Evolutionary conservation across 1,139 yeast genomes (phyloP).

Genomic region (Saccharomycopsis hybrid): DNA sequence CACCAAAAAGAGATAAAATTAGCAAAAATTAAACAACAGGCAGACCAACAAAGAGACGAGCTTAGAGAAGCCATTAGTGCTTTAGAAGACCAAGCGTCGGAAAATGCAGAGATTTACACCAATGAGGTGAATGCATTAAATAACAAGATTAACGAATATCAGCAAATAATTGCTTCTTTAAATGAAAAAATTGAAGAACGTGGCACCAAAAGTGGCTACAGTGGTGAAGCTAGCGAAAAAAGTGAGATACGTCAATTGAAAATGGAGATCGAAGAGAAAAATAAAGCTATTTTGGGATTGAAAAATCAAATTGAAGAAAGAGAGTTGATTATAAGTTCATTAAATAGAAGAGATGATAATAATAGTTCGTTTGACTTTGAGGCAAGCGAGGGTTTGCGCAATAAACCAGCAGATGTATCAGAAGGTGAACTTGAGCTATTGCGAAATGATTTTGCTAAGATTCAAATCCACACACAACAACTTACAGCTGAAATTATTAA

Average conservation of each 20-base stretch:
- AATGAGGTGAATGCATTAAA: constrained; percentile 24
- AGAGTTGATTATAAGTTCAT: not conserved
- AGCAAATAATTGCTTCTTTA: constrained; percentile 1
- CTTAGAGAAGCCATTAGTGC: constrained; percentile 51
- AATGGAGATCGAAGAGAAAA: not conserved
- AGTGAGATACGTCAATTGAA: not conserved
- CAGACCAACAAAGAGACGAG: constrained; percentile 50
- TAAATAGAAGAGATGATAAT: not conserved
- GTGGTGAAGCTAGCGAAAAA: not conserved
- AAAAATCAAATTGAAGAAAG: constrained; percentile 3
- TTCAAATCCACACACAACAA: constrained; percentile 11
- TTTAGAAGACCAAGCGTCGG: constrained; percentile 37
- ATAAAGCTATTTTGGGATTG: not conserved
- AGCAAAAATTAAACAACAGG: constrained; percentile 18
- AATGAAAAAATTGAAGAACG: not conserved
- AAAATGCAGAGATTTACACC: constrained; percentile 29
- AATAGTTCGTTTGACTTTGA: not conserved
- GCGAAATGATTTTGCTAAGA: constrained; percentile 18
- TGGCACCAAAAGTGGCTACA: not conserved
- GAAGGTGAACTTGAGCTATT: constrained; percentile 20
- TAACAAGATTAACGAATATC: constrained; percentile 10
- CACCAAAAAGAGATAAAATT: constrained; percentile 35
- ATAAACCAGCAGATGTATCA: too few relatives aligned
- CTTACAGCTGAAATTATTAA: constrained; percentile 9
- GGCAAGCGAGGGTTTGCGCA: not conserved